phyloP scores from a whole-genome alignment of 2,329 filamentous ascomycete genomes.

The Akanthomyces lecanii region DNA sequence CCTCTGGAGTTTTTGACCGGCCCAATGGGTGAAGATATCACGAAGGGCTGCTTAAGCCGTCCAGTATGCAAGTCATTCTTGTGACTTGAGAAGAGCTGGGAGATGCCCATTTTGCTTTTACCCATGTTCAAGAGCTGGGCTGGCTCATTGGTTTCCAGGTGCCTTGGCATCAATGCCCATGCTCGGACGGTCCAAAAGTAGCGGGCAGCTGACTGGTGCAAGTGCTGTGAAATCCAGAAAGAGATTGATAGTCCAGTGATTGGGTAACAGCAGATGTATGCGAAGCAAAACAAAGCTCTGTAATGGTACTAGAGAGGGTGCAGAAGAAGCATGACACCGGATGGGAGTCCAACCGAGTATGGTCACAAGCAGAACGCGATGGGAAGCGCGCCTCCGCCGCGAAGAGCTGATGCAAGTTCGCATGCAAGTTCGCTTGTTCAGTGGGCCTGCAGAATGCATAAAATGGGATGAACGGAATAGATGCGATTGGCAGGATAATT shows the following conservation, averaged over 20 bases:
- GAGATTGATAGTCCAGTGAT: slow-evolving; percentile 9
- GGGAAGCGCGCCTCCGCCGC: slow-evolving; percentile 15
- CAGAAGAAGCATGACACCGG: background rate
- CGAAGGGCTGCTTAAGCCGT: slow-evolving; percentile 24
- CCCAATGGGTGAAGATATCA: slow-evolving; percentile 35
- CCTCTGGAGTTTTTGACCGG: slow-evolving; percentile 36
- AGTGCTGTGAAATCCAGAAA: slow-evolving; percentile 13
- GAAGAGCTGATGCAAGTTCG: slow-evolving; percentile 3
- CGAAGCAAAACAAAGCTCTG: slow-evolving; percentile 7
- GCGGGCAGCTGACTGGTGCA: background rate
- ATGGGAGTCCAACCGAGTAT: background rate
- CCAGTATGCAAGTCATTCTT: slow-evolving; percentile 7
- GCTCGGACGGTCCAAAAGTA: background rate
- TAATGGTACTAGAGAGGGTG: background rate
- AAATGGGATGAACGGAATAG: background rate
- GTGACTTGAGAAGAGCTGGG: background rate
- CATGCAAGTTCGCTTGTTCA: slow-evolving; percentile 11
- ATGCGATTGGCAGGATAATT: slow-evolving; percentile 13
- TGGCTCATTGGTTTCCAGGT: background rate
- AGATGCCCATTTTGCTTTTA: slow-evolving; percentile 6
- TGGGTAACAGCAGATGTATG: slow-evolving; percentile 1
- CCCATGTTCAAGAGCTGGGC: background rate
- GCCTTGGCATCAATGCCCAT: background rate
- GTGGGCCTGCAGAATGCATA: slow-evolving; percentile 5
- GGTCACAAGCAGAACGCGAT: slow-evolving; percentile 1